These are phyloP conservation scores for Cytospora schulzeri DNA, from an alignment of 2,329 filamentous ascomycete species.

Conservation along the genomic window DNA sequence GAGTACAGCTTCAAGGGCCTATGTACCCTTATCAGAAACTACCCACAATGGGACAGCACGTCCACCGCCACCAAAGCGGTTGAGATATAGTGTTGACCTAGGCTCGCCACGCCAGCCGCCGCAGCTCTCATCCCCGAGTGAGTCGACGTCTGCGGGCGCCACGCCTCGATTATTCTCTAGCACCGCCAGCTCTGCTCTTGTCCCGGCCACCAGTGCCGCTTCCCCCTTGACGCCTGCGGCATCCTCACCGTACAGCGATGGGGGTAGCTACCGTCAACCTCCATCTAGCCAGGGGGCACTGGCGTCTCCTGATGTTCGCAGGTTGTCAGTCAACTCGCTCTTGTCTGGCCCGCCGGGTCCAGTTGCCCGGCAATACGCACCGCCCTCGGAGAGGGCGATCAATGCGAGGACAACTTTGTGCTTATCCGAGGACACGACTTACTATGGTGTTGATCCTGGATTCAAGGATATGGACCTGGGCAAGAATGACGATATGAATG, in stretches of 20 bases:
- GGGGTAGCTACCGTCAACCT: slow-evolving; percentile 25
- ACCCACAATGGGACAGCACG: slow-evolving; percentile 4
- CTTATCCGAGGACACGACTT: slow-evolving; percentile 43
- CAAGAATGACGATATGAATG: slow-evolving; percentile 69
- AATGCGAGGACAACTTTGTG: slow-evolving; percentile 25
- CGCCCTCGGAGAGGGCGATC: slow-evolving; percentile 25
- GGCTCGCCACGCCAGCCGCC: slow-evolving; percentile 9
- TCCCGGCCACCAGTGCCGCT: slow-evolving; percentile 30
- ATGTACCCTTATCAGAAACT: slow-evolving; percentile 7
- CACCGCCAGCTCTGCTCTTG: slow-evolving; percentile 31
- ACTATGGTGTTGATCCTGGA: slow-evolving; percentile 73
- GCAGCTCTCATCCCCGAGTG: slow-evolving; percentile 20
- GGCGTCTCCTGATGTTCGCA: slow-evolving; percentile 34
- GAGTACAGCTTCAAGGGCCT: neutral
- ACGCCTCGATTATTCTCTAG: slow-evolving; percentile 33
- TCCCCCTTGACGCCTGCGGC: slow-evolving; percentile 46
- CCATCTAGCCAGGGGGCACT: slow-evolving; percentile 28
- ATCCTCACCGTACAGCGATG: slow-evolving; percentile 42
- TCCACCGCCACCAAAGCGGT: slow-evolving; percentile 24
- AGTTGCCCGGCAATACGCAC: slow-evolving; percentile 28
- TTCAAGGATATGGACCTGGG: slow-evolving; percentile 69
- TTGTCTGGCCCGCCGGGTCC: slow-evolving; percentile 54
- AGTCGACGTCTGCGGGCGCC: slow-evolving; percentile 10
- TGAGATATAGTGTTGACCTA: slow-evolving; percentile 27
- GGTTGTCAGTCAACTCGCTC: slow-evolving; percentile 67